phyloP scores from a whole-genome alignment of 768 basidiomycete species.

The Trametes gibbosa region DNA sequence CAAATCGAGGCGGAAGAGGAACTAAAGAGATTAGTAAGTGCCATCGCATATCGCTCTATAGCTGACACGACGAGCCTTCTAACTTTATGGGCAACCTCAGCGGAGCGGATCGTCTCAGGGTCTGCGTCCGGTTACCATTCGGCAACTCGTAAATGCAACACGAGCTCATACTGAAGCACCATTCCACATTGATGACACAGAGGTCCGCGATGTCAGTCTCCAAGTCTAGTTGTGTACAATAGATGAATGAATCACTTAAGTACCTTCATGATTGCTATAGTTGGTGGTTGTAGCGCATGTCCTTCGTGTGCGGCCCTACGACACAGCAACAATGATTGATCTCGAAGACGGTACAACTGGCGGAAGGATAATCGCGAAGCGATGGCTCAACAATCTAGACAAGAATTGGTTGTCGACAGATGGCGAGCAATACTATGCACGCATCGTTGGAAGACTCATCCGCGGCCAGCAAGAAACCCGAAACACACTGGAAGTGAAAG shows the following conservation, averaged over 20 bases:
- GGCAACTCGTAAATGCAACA: slow-evolving; percentile 48
- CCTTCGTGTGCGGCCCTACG: slow-evolving; percentile 20
- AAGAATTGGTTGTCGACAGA: background rate
- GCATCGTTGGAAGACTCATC: slow-evolving; percentile 13
- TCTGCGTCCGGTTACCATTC: slow-evolving; percentile 53
- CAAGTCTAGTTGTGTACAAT: background rate
- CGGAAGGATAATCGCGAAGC: slow-evolving; percentile 15
- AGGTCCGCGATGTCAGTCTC: slow-evolving; percentile 36
- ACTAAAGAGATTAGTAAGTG: too few species aligned
- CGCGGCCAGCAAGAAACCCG: background rate
- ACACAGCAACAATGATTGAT: background rate
- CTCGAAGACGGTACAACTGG: slow-evolving; percentile 39
- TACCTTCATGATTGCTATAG: slow-evolving; percentile 31
- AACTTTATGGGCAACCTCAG: background rate
- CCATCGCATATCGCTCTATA: background rate
- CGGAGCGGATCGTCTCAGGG: background rate
- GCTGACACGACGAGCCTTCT: background rate
- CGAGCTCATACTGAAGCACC: slow-evolving; percentile 40
- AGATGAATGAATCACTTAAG: background rate
- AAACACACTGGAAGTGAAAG: slow-evolving; percentile 3
- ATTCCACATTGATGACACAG: slow-evolving; percentile 45
- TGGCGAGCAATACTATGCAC: slow-evolving; percentile 9
- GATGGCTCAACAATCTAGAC: slow-evolving; percentile 7
- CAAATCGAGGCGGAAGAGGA: too few species aligned
- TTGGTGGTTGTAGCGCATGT: slow-evolving; percentile 53